Conservation (phyloP, 2,329 filamentous ascomycete species). For the Talaromyces sp. region DNA sequence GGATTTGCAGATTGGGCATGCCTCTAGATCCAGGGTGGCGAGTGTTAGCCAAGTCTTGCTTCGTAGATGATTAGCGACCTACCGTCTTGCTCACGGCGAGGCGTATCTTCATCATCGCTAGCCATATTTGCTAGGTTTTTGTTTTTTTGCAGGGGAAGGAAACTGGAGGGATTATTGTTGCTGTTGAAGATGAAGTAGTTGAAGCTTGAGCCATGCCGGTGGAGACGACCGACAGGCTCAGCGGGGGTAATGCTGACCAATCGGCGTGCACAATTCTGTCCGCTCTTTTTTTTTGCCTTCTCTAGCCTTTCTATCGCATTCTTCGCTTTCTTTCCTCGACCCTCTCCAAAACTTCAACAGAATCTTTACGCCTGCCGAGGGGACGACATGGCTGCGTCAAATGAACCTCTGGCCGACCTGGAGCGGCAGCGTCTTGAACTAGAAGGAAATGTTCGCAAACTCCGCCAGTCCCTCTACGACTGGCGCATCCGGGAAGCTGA, state of each 20-base stretch:
- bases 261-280: constrained; percentile 4
- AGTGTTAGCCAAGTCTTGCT: not conserved
- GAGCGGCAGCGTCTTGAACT: constrained; percentile 71
- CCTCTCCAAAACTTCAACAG: constrained; percentile 9
- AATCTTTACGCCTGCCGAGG: not conserved
- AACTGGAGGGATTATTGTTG: not conserved
- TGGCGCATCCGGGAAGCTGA: constrained; percentile 91
- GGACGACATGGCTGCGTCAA: constrained; percentile 26
- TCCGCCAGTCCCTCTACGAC: constrained; percentile 71
- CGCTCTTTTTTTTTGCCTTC: not conserved
- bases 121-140: constrained; percentile 19
- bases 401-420: constrained; percentile 59
- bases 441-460: constrained; percentile 67
- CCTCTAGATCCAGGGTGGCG: constrained; percentile 49
- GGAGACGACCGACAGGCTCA: not conserved
- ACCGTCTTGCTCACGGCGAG: constrained; percentile 40
- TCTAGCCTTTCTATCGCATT: constrained; percentile 8
- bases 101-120: constrained; percentile 24
- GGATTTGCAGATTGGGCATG: constrained; percentile 96
- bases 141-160: not conserved
- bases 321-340: not conserved
- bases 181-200: not conserved
- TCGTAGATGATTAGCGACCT: constrained; percentile 7
- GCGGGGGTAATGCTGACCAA: constrained; percentile 11
- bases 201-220: not conserved